Conservation (phyloP, 805 yeast genomes). For the Spathaspora girioi region DNA sequence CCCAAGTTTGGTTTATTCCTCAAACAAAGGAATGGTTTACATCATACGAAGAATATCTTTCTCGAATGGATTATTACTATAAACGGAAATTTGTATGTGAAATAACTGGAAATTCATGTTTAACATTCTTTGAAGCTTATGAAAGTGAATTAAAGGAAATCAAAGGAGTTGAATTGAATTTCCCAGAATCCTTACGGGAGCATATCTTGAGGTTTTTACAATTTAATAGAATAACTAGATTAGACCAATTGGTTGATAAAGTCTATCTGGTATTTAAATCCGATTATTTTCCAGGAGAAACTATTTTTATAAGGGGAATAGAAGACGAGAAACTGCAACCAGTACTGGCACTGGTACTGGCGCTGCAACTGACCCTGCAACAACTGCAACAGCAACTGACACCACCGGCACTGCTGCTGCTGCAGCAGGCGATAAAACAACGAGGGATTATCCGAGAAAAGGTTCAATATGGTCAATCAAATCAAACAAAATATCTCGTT, state of each 20-base stretch:
- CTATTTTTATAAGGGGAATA: conserved; percentile 53
- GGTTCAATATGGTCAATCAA: conserved; percentile 59
- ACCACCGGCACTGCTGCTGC: neutral
- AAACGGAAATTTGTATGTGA: conserved; percentile 88
- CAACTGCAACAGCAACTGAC: conserved; percentile 1
- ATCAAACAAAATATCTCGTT: conserved; percentile 63
- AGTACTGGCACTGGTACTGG: conserved; percentile 7
- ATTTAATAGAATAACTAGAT: conserved; percentile 73
- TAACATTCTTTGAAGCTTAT: conserved; percentile 86
- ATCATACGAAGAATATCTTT: conserved; percentile 71
- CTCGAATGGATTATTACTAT: conserved; percentile 67
- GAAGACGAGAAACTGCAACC: conserved; percentile 13
- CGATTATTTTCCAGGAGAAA: conserved; percentile 91
- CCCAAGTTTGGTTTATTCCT: conserved; percentile 76
- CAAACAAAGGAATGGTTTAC: conserved; percentile 88
- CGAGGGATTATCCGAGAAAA: conserved; percentile 78
- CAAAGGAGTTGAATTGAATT: conserved; percentile 66
- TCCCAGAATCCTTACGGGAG: conserved; percentile 89
- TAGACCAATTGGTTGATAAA: conserved; percentile 84
- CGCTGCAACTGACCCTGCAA: neutral
- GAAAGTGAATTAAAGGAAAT: conserved; percentile 61
- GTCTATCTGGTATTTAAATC: conserved; percentile 73
- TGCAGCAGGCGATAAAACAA: conserved; percentile 19
- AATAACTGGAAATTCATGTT: conserved; percentile 88
- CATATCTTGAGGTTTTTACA: conserved; percentile 87